Evolutionary conservation across 345 rosid species (phyloP).

Genomic region (Linum tenue): DNA sequence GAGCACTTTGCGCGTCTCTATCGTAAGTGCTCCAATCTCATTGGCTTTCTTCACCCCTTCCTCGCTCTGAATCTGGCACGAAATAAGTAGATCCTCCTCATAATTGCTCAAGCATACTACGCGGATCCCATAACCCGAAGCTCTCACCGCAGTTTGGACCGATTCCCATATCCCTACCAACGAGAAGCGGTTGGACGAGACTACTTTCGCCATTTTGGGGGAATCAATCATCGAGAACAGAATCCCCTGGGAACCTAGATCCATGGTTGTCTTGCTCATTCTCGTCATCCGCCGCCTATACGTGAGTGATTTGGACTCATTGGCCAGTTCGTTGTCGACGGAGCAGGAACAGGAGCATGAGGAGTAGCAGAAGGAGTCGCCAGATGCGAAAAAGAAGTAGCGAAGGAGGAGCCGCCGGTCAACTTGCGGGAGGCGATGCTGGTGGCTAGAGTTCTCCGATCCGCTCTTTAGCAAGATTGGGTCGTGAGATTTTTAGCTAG

Average conservation of each 20-base stretch:
- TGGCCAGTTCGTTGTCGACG: too few species aligned
- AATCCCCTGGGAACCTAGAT: constrained; percentile 80
- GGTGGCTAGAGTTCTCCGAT: too few species aligned
- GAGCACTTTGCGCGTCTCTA: too few species aligned
- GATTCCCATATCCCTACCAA: constrained; percentile 71
- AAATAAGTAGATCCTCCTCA: constrained; percentile 56
- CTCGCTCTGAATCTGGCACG: constrained; percentile 84
- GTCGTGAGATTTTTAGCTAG: too few species aligned
- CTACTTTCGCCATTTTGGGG: constrained; percentile 66
- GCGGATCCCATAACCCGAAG: constrained; percentile 69
- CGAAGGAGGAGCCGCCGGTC: too few species aligned
- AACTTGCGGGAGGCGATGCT: too few species aligned
- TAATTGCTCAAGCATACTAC: constrained; percentile 66
- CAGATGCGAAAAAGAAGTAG: too few species aligned
- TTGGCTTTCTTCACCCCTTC: constrained; percentile 57
- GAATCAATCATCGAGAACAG: constrained; percentile 32
- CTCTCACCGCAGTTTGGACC: constrained; percentile 75
- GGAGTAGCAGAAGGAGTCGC: too few species aligned
- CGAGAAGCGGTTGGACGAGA: constrained; percentile 69
- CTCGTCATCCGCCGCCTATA: too few species aligned
- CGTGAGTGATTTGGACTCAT: too few species aligned
- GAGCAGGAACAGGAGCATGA: too few species aligned
- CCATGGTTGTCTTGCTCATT: constrained; percentile 54
- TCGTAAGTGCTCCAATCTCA: constrained; percentile 44
- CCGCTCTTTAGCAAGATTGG: too few species aligned